A percentile compares a stretch with the other conserved stretches of the same genome.
phyloP scores from a whole-genome alignment of 2,329 filamentous ascomycete species.

The Diaporthe citrichinensis region DNA sequence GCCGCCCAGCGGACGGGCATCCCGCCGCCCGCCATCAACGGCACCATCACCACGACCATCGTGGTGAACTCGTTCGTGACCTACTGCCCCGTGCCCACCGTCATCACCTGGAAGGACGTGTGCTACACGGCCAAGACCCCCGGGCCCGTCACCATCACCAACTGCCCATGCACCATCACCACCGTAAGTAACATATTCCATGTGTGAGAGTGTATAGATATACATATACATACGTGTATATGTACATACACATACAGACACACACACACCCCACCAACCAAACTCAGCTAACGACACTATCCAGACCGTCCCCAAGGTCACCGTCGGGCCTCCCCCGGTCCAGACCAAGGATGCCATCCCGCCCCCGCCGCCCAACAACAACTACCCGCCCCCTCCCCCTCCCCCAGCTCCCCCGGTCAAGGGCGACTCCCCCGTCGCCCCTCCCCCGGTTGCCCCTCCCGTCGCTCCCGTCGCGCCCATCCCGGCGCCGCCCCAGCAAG shows the following conservation, averaged over 20 bases:
- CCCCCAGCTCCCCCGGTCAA: background rate
- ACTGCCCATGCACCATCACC: slow-evolving; percentile 66
- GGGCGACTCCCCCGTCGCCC: background rate
- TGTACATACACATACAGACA: background rate
- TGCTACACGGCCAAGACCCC: slow-evolving; percentile 66
- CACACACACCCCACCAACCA: too few species aligned
- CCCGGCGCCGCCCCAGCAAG: slow-evolving; percentile 39
- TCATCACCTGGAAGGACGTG: slow-evolving; percentile 64
- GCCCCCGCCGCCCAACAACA: background rate
- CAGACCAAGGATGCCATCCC: background rate
- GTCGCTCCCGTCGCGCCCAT: background rate
- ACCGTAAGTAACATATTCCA: slow-evolving; percentile 40
- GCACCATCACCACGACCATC: slow-evolving; percentile 46
- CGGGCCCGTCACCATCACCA: slow-evolving; percentile 65
- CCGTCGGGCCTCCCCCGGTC: background rate
- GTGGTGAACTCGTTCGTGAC: slow-evolving; percentile 56
- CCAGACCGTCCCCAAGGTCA: slow-evolving; percentile 12
- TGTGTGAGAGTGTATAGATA: background rate
- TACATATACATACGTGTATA: background rate
- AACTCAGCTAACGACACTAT: background rate
- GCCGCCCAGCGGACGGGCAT: slow-evolving; percentile 46
- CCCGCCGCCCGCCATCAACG: background rate
- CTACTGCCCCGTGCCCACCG: slow-evolving; percentile 64
- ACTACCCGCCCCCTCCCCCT: background rate
- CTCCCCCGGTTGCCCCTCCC: slow-evolving; percentile 1